Percentiles rank a stretch among this genome's conserved stretches.
Evolutionary conservation across 2,329 filamentous ascomycete genomes (phyloP).

Genomic region (Dactylonectria estremocensis): DNA sequence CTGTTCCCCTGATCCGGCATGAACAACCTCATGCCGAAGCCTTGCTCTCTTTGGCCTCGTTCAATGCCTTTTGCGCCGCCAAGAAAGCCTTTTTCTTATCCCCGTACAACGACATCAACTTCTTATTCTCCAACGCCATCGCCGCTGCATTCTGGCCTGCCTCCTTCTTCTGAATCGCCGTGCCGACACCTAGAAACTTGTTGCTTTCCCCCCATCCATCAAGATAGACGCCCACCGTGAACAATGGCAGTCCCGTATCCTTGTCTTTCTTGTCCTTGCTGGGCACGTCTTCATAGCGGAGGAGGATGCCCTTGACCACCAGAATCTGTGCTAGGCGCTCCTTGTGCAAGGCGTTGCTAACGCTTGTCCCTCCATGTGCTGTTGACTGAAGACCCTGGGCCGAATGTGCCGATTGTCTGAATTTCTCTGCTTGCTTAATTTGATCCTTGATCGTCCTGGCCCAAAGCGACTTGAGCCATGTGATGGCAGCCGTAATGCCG

Average conservation of each 20-base stretch:
- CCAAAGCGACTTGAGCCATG: constrained; percentile 86
- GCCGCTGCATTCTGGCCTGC: constrained; percentile 78
- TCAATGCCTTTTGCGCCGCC: constrained; percentile 49
- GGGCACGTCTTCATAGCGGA: constrained; percentile 74
- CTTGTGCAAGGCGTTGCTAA: constrained; percentile 45
- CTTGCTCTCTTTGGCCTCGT: constrained; percentile 12
- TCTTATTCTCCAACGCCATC: constrained; percentile 76
- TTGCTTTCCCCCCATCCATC: constrained; percentile 78
- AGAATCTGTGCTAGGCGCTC: constrained; percentile 57
- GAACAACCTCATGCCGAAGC: background rate
- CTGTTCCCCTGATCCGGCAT: background rate
- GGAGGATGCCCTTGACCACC: constrained; percentile 68
- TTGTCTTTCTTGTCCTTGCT: constrained; percentile 67
- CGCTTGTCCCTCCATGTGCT: background rate
- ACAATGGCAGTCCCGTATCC: constrained; percentile 69
- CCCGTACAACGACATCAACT: constrained; percentile 67
- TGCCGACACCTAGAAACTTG: constrained; percentile 74
- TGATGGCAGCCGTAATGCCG: constrained; percentile 73
- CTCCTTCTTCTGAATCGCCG: constrained; percentile 77
- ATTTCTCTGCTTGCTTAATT: constrained; percentile 61
- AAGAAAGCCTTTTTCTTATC: constrained; percentile 64
- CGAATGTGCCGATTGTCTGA: background rate
- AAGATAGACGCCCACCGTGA: constrained; percentile 75
- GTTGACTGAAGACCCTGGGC: background rate
- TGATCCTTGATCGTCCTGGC: constrained; percentile 72